Base-by-base conservation (phyloP, 2,329 filamentous ascomycete genomes). In the Drechslera avenae region DNA sequence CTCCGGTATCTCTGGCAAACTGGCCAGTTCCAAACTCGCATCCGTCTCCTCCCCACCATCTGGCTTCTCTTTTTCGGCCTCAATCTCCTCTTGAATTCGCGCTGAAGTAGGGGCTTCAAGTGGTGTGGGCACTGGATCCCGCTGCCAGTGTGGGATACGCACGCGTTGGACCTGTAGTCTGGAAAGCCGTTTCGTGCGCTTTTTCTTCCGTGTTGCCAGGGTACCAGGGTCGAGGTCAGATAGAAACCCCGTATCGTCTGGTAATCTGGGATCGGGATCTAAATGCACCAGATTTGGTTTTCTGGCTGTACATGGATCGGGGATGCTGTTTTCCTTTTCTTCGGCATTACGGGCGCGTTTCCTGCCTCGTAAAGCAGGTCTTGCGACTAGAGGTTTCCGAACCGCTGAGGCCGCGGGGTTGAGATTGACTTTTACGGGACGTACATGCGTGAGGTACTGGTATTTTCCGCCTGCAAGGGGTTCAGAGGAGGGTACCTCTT, bases 161-260 rank as follows among this genome's bases (percentile, higher is more conserved):
- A 51, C 37, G 1, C 23, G 10, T 2, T 42, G 26, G 4, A 41
- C 43, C 16, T 51, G 36, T 3, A 51, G 43, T 4, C 48, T 37
- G 5, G 43, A 47, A 1, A 51, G 16, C 10, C 48, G 26, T 4
- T 51, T 51, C 32, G 41, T 41, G 13, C 34, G 39, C 40, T 30
- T 39, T 16, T 36, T 17, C 13, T 46, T 46, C n/a, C 32, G 17
- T 5, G 18, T 35, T 23, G 10, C 18, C 10, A 14, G 26, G 7
- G 26, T 46, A 21, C 36, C 37, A 3, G 43, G 23, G 12, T 51
- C 48, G 1, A 47, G 37, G n/a, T 51, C 48, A 23, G 48, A 51
- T 3, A 51, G 36, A 26, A 51, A 51, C 1, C 48, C 48, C 4
- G 48, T 51, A 2, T 51, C 48, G 37, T 51, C 43, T 4, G 48